These are phyloP conservation scores for Epichloe gansuensis DNA, from an alignment of 2,329 filamentous ascomycete species.

Conservation along the genomic window DNA sequence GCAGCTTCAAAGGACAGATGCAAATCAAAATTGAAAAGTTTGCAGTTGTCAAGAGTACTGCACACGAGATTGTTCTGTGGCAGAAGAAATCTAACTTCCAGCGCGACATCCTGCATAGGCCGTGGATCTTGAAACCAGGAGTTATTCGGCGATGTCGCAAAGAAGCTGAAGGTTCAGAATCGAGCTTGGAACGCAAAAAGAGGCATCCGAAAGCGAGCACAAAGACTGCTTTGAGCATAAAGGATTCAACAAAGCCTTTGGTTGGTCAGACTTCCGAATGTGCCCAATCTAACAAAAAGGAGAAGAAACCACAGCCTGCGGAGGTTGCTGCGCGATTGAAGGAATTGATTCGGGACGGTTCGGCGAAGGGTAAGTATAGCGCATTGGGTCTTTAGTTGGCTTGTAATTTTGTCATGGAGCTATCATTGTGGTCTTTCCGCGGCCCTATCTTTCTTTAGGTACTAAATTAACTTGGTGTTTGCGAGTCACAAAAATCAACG, in stretches of 20 bases:
- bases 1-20: conserved; percentile 31
- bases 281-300: not conserved
- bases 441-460: not conserved
- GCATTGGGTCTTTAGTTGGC: conserved; percentile 20
- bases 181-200: conserved; percentile 15
- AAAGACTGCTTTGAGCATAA: not conserved
- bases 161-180: conserved; percentile 27
- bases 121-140: conserved; percentile 41
- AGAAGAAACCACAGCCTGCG: conserved; percentile 1
- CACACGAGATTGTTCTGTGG: conserved; percentile 47
- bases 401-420: not conserved
- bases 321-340: conserved; percentile 11
- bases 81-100: conserved; percentile 38
- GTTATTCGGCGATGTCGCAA: conserved; percentile 38
- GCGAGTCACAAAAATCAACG: not conserved
- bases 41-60: conserved; percentile 34
- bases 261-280: conserved; percentile 3
- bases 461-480: not conserved
- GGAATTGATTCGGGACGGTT: conserved; percentile 16
- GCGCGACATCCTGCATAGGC: conserved; percentile 32
- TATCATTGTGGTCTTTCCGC: not conserved
- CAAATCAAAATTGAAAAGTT: conserved; percentile 42
- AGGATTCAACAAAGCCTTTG: not conserved
- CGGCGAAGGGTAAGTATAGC: conserved; percentile 19
- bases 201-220: conserved; percentile 12